These are phyloP conservation scores for Darksidea phi DNA, from an alignment of 495 filamentous ascomycete genomes.

Conservation along the genomic window DNA sequence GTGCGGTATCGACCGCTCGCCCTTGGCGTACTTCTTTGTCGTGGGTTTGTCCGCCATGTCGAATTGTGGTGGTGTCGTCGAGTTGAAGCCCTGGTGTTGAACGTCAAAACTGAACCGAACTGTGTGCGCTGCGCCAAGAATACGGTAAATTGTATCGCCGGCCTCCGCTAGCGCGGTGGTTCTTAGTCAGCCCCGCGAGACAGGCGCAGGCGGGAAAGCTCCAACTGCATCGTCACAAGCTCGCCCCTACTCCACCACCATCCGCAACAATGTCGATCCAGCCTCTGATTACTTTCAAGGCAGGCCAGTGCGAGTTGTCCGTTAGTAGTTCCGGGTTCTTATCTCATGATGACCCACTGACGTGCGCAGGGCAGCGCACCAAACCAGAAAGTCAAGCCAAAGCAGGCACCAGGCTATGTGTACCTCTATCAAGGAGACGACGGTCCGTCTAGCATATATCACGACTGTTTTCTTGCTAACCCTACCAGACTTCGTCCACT, in stretches of 20 bases:
- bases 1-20: slow-evolving; percentile 82
- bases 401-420: slow-evolving; percentile 76
- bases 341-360: slow-evolving; percentile 20
- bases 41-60: slow-evolving; percentile 45
- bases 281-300: slow-evolving; percentile 95
- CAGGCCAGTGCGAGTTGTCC: slow-evolving; percentile 82
- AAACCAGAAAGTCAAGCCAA: slow-evolving; percentile 61
- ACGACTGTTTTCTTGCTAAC: neutral
- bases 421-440: slow-evolving; percentile 94
- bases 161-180: too few relatives aligned
- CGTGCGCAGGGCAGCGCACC: slow-evolving; percentile 45
- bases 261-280: slow-evolving; percentile 60
- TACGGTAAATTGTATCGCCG: neutral
- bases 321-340: slow-evolving; percentile 48
- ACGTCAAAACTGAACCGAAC: too few relatives aligned
- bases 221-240: slow-evolving; percentile 14
- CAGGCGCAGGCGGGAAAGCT: slow-evolving; percentile 8
- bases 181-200: neutral
- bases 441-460: slow-evolving; percentile 38
- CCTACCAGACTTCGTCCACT: slow-evolving; percentile 74
- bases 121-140: neutral
- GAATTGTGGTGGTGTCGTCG: slow-evolving; percentile 21
- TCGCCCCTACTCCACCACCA: too few relatives aligned
- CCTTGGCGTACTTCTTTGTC: slow-evolving; percentile 98
- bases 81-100: neutral